Evolutionary conservation across 768 basidiomycete species (phyloP), one percentile per base, ranked within the genome.

Genomic region (Termitomyces heimii): DNA sequence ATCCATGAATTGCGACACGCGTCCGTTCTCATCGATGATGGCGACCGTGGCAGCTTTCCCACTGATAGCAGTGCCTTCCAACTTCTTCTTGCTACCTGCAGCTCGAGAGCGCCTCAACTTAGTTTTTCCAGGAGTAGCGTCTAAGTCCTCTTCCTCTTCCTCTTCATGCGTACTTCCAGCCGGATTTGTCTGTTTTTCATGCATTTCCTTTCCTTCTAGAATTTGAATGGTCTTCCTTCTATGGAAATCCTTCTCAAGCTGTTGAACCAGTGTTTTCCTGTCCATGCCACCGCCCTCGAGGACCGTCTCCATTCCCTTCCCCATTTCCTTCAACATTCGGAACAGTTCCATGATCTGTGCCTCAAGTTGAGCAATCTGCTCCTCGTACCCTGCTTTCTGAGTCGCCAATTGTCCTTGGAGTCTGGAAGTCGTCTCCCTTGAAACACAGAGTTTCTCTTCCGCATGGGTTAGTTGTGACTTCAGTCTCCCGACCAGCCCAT

Each of bases 261-360:
- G 82, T 35, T 88, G 81, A 7, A 97, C 86, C 40, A 98, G 79
- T 18, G 85, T 79, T 71, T 87, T 88, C 58, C 93, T 81, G 65
- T 95, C 89, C 83, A 94, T 84, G 8, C 77, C 80, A 43, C 80
- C 81, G 26, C 74, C 78, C 68, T 86, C 89, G 20, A 90, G 73
- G 58, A 94, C 83, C 59, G 80, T 82, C 55, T 91, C 88, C 37
- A 92, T 81, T 14, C 88, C 87, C 55, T 81, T 84, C 16, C 88
- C 85, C 35, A 89, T 81, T 65, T 96, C 91, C 68, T 85, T 90
- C 54, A 98, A 77, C 93, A 97, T 96, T 63, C 88, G 81, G 75
- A 95, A 98, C 18, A 98, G 72, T 67, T 97, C 94, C 79, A 90
- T 83, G 59, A 96, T 95, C 75, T 97, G 92, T 13, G 87, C 81